A percentile compares a stretch with the other conserved stretches of the same genome.
Evolutionary conservation across 495 filamentous ascomycete genomes (phyloP).

Genomic region (Annulohypoxylon moriforme): DNA sequence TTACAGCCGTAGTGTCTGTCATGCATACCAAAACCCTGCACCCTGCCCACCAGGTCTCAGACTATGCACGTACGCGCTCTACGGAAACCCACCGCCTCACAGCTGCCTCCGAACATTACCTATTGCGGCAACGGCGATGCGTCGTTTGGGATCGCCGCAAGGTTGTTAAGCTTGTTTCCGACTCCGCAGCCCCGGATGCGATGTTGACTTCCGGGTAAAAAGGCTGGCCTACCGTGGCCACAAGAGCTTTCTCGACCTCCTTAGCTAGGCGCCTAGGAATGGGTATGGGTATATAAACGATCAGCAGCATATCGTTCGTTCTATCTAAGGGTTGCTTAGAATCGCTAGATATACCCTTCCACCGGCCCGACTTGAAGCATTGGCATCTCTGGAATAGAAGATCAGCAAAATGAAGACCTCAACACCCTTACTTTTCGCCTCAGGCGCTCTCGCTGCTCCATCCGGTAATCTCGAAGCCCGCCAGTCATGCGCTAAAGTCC

Average conservation of each 20-base stretch:
- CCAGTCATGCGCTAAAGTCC: slow-evolving; percentile 63
- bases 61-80: neutral
- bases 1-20: neutral
- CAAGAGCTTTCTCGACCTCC: neutral
- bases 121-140: neutral
- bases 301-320: neutral
- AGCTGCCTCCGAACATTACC: slow-evolving; percentile 21
- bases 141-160: neutral
- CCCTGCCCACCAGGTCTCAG: neutral
- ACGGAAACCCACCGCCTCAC: neutral
- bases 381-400: neutral
- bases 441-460: slow-evolving; percentile 24
- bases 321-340: neutral
- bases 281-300: slow-evolving; percentile 10
- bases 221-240: neutral
- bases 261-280: neutral
- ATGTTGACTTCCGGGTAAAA: slow-evolving; percentile 30
- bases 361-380: neutral
- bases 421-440: slow-evolving; percentile 14
- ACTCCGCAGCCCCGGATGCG: slow-evolving; percentile 8
- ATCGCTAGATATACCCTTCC: neutral
- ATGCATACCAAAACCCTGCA: neutral
- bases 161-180: neutral
- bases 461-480: slow-evolving; percentile 39
- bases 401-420: slow-evolving; percentile 22